phyloP scores from a whole-genome alignment of 2,329 filamentous ascomycete genomes.

The Colletotrichum phormii region DNA sequence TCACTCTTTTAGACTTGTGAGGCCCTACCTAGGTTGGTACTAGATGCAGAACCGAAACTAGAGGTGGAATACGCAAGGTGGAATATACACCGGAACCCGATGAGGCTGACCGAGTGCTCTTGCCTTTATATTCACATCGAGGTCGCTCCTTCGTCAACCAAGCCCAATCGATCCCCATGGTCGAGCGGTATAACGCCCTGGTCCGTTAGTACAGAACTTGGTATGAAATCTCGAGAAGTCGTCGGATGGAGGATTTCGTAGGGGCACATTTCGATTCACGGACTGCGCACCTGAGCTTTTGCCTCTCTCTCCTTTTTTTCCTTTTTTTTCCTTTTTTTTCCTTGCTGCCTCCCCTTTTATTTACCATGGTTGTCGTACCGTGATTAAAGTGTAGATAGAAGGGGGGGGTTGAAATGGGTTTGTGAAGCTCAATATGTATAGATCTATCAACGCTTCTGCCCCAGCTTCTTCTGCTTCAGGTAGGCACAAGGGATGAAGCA shows the following conservation, averaged over 20 bases:
- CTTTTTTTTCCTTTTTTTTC: too few relatives aligned
- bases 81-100: too few relatives aligned
- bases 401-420: too few relatives aligned
- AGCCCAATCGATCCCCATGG: constrained; percentile 13
- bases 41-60: too few relatives aligned
- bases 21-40: too few relatives aligned
- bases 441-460: too few relatives aligned
- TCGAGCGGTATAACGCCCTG: constrained; percentile 12
- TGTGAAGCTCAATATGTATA: too few relatives aligned
- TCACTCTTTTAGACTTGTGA: too few relatives aligned
- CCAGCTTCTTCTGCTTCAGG: not conserved
- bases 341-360: too few relatives aligned
- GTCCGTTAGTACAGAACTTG: constrained; percentile 17
- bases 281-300: constrained; percentile 5
- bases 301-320: not conserved
- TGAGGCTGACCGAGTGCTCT: not conserved
- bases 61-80: too few relatives aligned
- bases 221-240: constrained; percentile 6
- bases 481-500: not conserved
- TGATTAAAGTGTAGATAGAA: too few relatives aligned
- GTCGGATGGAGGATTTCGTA: not conserved
- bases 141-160: not conserved
- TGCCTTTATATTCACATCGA: not conserved
- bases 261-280: not conserved
- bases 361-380: too few relatives aligned